Percentiles rank a stretch among this genome's conserved stretches.
Conservation (phyloP, 768 basidiomycete genomes). For the Boletus rubropictus region DNA sequence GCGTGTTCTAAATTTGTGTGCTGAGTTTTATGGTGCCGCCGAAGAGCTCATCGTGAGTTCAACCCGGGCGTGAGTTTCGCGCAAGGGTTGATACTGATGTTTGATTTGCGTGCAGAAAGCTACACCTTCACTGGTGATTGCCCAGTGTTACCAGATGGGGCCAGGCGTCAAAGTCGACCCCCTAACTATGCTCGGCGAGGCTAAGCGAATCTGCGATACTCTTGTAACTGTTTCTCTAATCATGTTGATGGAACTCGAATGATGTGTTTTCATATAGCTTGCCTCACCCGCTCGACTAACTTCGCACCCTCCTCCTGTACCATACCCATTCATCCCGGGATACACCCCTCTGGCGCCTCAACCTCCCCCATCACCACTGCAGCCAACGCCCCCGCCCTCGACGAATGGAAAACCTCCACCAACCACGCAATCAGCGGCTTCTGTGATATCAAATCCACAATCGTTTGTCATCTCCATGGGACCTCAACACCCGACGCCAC, state of each 20-base stretch:
- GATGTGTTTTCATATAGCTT: slow-evolving; percentile 40
- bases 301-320: slow-evolving; percentile 57
- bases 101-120: slow-evolving; percentile 35
- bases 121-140: slow-evolving; percentile 64
- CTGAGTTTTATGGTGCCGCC: slow-evolving; percentile 81
- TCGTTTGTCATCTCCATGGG: slow-evolving; percentile 70
- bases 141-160: slow-evolving; percentile 76
- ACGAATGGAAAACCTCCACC: slow-evolving; percentile 32
- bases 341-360: slow-evolving; percentile 25
- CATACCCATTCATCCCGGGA: slow-evolving; percentile 45
- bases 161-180: slow-evolving; percentile 67
- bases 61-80: slow-evolving; percentile 5
- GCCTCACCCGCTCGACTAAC: slow-evolving; percentile 70
- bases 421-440: slow-evolving; percentile 31
- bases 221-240: slow-evolving; percentile 42
- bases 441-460: slow-evolving; percentile 64
- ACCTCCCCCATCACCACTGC: slow-evolving; percentile 29
- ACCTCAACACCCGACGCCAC: slow-evolving; percentile 43
- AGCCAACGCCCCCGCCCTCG: slow-evolving; percentile 34
- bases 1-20: slow-evolving; percentile 75
- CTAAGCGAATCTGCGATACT: slow-evolving; percentile 71
- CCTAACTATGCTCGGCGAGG: slow-evolving; percentile 65
- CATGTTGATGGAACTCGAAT: slow-evolving; percentile 8
- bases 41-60: slow-evolving; percentile 74
- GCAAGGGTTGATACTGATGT: slow-evolving; percentile 7